Conservation (phyloP, 208 protist genomes). For the Phytomonas francai region DNA sequence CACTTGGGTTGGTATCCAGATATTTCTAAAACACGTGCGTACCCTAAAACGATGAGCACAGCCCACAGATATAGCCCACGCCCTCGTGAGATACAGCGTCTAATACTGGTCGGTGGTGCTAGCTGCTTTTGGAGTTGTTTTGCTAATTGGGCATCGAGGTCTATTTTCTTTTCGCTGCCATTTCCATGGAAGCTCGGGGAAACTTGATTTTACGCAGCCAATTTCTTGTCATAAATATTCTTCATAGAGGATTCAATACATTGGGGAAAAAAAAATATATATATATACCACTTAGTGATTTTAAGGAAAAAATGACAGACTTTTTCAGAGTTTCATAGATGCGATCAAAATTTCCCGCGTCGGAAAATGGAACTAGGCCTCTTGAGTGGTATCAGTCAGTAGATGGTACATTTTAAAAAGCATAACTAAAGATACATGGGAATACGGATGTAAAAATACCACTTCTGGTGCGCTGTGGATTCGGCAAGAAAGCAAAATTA, state of each 20-base stretch:
- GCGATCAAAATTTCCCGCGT: neutral
- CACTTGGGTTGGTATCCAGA: neutral
- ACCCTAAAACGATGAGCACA: neutral
- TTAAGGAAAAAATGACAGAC: neutral
- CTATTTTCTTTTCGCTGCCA: neutral
- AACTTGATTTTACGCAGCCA: neutral
- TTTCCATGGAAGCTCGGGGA: neutral
- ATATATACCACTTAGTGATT: neutral
- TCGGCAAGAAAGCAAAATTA: neutral
- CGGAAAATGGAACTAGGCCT: neutral
- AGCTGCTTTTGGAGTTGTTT: neutral
- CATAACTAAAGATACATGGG: conserved; percentile 8
- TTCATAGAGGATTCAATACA: neutral
- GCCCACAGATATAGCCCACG: neutral
- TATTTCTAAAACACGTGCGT: neutral
- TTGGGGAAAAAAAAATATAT: neutral
- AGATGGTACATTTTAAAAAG: neutral
- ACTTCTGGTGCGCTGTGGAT: neutral
- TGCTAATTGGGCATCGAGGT: neutral
- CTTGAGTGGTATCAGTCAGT: neutral
- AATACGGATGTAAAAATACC: neutral
- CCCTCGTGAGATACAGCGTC: neutral
- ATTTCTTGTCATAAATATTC: neutral
- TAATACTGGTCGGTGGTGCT: neutral
- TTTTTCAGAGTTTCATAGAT: neutral